A percentile compares a stretch with the other conserved stretches of the same genome.
Conservation (phyloP, 768 basidiomycete genomes). For the Leccinum rimulosum region DNA sequence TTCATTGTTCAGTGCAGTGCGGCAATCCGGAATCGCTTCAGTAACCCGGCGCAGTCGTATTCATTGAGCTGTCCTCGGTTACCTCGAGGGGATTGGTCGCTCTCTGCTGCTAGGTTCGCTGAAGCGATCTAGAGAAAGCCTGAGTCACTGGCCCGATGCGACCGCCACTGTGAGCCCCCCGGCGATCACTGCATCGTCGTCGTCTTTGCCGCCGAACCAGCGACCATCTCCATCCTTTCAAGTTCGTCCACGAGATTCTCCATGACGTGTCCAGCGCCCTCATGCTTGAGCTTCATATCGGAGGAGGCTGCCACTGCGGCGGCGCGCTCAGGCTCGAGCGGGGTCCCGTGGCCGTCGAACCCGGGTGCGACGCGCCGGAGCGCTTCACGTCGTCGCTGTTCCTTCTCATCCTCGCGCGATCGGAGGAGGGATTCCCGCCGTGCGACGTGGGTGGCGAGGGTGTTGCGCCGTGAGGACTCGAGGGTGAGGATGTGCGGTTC, state of each 20-base stretch:
- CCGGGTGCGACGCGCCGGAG: constrained; percentile 81
- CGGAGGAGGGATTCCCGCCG: constrained; percentile 71
- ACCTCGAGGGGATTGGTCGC: not conserved
- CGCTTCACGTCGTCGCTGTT: constrained; percentile 58
- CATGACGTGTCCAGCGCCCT: constrained; percentile 56
- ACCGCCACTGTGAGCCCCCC: no score
- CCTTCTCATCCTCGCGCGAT: constrained; percentile 75
- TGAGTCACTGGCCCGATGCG: no score
- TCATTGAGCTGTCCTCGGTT: not conserved
- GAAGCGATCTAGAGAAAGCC: not conserved
- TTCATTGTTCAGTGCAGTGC: no score
- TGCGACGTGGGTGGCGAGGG: constrained; percentile 61
- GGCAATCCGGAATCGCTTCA: not conserved
- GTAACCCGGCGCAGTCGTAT: not conserved
- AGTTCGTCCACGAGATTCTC: constrained; percentile 80
- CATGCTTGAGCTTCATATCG: not conserved
- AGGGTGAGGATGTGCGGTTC: constrained; percentile 81
- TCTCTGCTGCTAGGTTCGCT: not conserved
- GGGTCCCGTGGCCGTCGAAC: constrained; percentile 63
- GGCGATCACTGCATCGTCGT: not conserved
- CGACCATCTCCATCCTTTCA: constrained; percentile 54
- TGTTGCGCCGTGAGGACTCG: constrained; percentile 67
- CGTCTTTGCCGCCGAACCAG: not conserved
- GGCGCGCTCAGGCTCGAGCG: constrained; percentile 38
- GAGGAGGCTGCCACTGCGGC: constrained; percentile 1